Evolutionary conservation across 2,329 filamentous ascomycete genomes (phyloP).

Genomic region (Colletotrichum cuscutae): DNA sequence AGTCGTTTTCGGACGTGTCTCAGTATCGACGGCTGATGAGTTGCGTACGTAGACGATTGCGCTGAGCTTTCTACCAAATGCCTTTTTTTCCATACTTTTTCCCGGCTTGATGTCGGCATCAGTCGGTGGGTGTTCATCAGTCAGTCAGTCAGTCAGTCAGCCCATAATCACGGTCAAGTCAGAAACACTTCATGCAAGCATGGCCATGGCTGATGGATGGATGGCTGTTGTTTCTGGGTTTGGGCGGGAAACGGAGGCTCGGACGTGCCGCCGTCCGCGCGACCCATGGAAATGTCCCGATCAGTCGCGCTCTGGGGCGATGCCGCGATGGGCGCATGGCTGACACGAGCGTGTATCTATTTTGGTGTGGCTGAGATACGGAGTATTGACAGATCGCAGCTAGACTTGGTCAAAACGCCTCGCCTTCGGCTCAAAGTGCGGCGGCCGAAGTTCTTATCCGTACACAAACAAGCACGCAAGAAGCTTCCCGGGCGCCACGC

Average conservation of each 20-base stretch:
- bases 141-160: not conserved
- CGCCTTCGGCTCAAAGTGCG: not conserved
- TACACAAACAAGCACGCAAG: not conserved
- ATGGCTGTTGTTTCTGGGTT: not conserved
- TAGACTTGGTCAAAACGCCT: not conserved
- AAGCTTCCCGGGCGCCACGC: not conserved
- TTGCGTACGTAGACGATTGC: constrained; percentile 10
- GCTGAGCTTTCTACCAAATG: not conserved
- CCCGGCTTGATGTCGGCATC: not conserved
- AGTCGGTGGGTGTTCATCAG: not conserved
- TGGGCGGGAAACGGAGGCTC: not conserved
- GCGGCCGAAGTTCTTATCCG: too few species aligned
- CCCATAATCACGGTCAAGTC: not conserved
- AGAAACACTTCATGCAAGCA: not conserved
- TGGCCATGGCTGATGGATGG: not conserved
- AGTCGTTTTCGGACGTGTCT: constrained; percentile 29
- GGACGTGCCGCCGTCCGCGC: not conserved
- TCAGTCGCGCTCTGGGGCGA: not conserved
- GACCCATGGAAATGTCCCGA: not conserved
- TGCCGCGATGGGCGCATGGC: not conserved
- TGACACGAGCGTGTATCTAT: not conserved
- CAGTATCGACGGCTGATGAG: constrained; percentile 15
- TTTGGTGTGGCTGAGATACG: not conserved
- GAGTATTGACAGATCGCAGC: not conserved
- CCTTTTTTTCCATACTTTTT: not conserved